Evolutionary conservation across 768 basidiomycete genomes (phyloP).

Genomic region (Kwoniella sp.): DNA sequence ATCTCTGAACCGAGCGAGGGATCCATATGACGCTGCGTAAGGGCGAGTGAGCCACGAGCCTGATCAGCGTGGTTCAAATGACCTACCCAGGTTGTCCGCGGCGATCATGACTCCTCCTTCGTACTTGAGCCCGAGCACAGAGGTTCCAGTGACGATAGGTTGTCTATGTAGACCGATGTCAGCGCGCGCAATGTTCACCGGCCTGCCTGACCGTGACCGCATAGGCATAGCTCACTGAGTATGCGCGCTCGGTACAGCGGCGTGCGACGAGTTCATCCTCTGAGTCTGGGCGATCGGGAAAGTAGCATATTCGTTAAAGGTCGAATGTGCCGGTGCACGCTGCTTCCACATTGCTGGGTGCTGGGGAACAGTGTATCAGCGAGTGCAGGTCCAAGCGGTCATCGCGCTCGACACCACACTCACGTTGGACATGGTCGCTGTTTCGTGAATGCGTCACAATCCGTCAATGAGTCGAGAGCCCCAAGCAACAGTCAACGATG

Average conservation of each 20-base stretch:
- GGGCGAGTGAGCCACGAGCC: not conserved
- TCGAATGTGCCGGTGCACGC: constrained; percentile 54
- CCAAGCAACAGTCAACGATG: too few species aligned
- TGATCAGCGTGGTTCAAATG: constrained; percentile 1
- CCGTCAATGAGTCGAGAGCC: too few species aligned
- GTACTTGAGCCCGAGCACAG: constrained; percentile 87
- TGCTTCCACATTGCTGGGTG: constrained; percentile 17
- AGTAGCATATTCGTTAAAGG: constrained; percentile 69
- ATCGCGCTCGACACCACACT: too few species aligned
- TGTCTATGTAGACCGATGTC: constrained; percentile 56
- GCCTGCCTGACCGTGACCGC: not conserved
- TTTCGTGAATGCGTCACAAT: too few species aligned
- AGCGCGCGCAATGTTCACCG: not conserved
- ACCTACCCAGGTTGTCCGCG: constrained; percentile 87
- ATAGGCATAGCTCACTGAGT: constrained; percentile 70
- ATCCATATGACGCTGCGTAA: constrained; percentile 87
- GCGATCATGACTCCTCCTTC: constrained; percentile 98
- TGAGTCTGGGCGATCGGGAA: constrained; percentile 60
- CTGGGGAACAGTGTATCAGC: not conserved
- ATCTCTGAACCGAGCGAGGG: constrained; percentile 93
- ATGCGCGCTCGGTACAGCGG: constrained; percentile 53
- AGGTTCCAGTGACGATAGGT: constrained; percentile 95
- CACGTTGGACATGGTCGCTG: too few species aligned
- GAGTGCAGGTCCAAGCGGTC: too few species aligned
- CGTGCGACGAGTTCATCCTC: constrained; percentile 50